phyloP scores from a whole-genome alignment of 108 stramenopile genomes.

The Cyclotella cryptica region DNA sequence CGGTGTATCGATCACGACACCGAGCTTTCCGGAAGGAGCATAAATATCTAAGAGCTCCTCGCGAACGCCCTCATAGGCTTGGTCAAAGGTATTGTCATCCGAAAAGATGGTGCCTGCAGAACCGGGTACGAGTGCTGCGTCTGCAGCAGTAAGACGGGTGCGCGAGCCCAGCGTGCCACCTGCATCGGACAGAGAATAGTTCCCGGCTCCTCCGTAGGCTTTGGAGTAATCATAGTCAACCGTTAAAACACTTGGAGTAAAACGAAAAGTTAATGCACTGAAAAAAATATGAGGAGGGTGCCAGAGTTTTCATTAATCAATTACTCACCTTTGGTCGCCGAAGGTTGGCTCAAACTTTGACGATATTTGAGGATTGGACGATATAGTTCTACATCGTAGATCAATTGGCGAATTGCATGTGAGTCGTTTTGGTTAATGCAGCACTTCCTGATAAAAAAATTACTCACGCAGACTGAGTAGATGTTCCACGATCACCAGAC shows the following conservation, averaged over 20 bases:
- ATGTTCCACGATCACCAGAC: constrained; percentile 12
- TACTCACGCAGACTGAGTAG: constrained; percentile 27
- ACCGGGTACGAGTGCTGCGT: constrained; percentile 50
- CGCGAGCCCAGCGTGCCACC: constrained; percentile 84
- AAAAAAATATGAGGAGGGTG: constrained; percentile 2
- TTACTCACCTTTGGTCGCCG: constrained; percentile 77
- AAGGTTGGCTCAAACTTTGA: constrained; percentile 30
- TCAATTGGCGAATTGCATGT: constrained; percentile 6
- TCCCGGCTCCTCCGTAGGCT: constrained; percentile 78
- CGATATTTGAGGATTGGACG: constrained; percentile 28
- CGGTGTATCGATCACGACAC: constrained; percentile 92
- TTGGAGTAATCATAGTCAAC: constrained; percentile 90
- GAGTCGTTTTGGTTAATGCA: background rate
- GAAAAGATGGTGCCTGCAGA: constrained; percentile 63
- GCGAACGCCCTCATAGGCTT: constrained; percentile 56
- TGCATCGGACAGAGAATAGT: constrained; percentile 73
- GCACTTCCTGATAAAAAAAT: constrained; percentile 1
- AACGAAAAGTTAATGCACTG: background rate
- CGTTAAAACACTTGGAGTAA: constrained; percentile 69
- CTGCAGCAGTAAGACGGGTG: constrained; percentile 55
- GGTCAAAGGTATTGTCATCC: constrained; percentile 45
- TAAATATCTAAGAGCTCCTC: constrained; percentile 80
- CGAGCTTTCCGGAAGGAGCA: constrained; percentile 90
- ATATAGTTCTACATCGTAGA: background rate
- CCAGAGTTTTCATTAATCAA: constrained; percentile 2